Conservation (phyloP, 2,329 filamentous ascomycete species). For the Byssochlamys sp. region DNA sequence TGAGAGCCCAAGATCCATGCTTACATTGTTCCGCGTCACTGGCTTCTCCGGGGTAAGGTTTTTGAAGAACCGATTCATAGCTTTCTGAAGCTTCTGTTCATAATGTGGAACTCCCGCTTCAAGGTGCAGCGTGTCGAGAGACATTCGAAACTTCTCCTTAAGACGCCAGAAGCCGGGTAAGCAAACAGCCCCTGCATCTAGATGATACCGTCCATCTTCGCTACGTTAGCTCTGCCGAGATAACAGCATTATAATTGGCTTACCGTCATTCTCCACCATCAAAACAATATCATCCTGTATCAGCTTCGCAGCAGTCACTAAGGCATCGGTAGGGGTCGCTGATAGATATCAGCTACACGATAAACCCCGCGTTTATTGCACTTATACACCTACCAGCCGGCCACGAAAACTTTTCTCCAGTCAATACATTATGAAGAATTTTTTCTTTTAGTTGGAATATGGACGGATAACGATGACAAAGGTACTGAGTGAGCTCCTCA, state of each 20-base stretch:
- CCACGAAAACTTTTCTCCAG: not conserved
- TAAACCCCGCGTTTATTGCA: not conserved
- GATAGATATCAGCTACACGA: not conserved
- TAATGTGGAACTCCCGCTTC: slow-evolving; percentile 10
- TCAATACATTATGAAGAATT: not conserved
- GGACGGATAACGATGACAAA: not conserved
- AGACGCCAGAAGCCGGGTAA: slow-evolving; percentile 8
- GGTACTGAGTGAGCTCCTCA: not conserved
- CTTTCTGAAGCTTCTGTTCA: slow-evolving; percentile 6
- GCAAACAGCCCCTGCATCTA: slow-evolving; percentile 8
- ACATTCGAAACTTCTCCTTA: slow-evolving; percentile 10
- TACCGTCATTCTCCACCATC: not conserved
- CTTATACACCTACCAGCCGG: not conserved
- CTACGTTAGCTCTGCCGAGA: not conserved
- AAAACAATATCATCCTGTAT: not conserved
- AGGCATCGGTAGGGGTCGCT: not conserved
- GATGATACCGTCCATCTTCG: slow-evolving; percentile 8
- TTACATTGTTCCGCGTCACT: slow-evolving; percentile 8
- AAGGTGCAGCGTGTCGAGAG: slow-evolving; percentile 9
- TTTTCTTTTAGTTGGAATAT: not conserved
- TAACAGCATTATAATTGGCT: not conserved
- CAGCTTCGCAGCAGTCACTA: not conserved
- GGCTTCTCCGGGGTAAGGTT: slow-evolving; percentile 7
- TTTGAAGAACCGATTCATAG: slow-evolving; percentile 9
- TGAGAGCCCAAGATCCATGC: not conserved